phyloP scores from a whole-genome alignment of 2,329 filamentous ascomycete genomes.

The Fusarium papillatum region DNA sequence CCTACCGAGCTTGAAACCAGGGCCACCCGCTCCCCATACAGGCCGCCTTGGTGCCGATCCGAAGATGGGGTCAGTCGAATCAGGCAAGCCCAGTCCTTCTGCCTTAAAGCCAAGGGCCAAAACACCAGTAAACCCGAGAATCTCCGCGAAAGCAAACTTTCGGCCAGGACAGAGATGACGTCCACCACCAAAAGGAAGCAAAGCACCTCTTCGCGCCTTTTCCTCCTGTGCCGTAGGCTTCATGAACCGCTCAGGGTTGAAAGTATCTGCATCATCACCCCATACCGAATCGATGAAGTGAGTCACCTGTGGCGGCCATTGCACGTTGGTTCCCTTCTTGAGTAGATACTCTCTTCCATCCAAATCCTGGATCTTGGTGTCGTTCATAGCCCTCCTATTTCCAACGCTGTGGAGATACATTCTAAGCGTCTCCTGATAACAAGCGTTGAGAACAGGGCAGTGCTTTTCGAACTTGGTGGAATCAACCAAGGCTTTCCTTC shows the following conservation, averaged over 20 bases:
- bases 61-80: neutral
- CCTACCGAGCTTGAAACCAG: conserved; percentile 6
- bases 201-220: conserved; percentile 38
- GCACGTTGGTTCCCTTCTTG: conserved; percentile 41
- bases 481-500: conserved; percentile 45
- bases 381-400: conserved; percentile 54
- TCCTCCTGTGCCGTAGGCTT: conserved; percentile 27
- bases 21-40: neutral
- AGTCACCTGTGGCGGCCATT: conserved; percentile 38
- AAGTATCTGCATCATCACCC: conserved; percentile 35
- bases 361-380: conserved; percentile 49
- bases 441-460: conserved; percentile 57
- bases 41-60: conserved; percentile 16
- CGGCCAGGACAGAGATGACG: conserved; percentile 49
- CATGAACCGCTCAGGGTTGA: conserved; percentile 41
- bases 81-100: conserved; percentile 30
- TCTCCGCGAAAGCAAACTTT: conserved; percentile 47
- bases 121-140: conserved; percentile 20
- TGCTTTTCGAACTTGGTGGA: conserved; percentile 49
- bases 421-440: conserved; percentile 59
- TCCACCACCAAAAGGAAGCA: conserved; percentile 50
- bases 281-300: conserved; percentile 36
- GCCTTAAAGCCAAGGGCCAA: conserved; percentile 18
- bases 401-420: conserved; percentile 52
- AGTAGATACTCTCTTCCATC: conserved; percentile 41